phyloP scores from a whole-genome alignment of 1,284 basidiomycete species.

The Trametes pubescens region DNA sequence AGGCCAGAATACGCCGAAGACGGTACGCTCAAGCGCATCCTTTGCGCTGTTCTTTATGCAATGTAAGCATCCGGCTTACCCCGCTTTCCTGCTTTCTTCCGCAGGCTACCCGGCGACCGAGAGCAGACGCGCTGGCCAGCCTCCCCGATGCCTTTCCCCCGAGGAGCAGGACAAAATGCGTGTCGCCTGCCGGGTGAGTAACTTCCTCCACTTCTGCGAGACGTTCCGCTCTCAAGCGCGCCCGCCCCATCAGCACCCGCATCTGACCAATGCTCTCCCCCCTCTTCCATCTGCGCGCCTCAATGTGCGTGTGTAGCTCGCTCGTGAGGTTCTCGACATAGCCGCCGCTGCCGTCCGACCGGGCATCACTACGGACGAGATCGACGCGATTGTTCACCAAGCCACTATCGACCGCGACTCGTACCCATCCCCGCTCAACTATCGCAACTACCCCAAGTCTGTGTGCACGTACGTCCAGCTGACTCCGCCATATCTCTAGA shows the following conservation, averaged over 20 bases:
- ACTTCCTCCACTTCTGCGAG: constrained; percentile 19
- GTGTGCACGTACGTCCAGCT: constrained; percentile 84
- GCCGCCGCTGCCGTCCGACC: constrained; percentile 87
- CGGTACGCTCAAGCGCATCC: constrained; percentile 55
- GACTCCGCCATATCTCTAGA: not conserved
- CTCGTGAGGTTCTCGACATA: constrained; percentile 91
- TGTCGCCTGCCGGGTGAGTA: constrained; percentile 73
- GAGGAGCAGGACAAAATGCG: constrained; percentile 86
- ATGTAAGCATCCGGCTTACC: constrained; percentile 37
- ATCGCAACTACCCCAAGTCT: constrained; percentile 94
- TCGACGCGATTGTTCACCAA: constrained; percentile 96
- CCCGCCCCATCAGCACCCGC: constrained; percentile 13
- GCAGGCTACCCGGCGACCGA: constrained; percentile 73
- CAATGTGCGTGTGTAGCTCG: constrained; percentile 61
- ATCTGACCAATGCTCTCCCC: constrained; percentile 32
- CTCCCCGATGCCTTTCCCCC: constrained; percentile 66
- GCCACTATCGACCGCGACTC: constrained; percentile 91
- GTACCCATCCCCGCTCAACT: constrained; percentile 96
- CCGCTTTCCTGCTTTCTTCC: constrained; percentile 29
- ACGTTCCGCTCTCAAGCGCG: constrained; percentile 35
- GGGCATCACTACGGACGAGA: constrained; percentile 94
- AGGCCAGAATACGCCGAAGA: constrained; percentile 82
- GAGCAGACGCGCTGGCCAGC: constrained; percentile 61
- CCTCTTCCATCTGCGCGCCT: constrained; percentile 21
- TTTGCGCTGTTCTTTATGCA: constrained; percentile 37